phyloP scores from a whole-genome alignment of 306 rosid species.

The Senna siamea region DNA sequence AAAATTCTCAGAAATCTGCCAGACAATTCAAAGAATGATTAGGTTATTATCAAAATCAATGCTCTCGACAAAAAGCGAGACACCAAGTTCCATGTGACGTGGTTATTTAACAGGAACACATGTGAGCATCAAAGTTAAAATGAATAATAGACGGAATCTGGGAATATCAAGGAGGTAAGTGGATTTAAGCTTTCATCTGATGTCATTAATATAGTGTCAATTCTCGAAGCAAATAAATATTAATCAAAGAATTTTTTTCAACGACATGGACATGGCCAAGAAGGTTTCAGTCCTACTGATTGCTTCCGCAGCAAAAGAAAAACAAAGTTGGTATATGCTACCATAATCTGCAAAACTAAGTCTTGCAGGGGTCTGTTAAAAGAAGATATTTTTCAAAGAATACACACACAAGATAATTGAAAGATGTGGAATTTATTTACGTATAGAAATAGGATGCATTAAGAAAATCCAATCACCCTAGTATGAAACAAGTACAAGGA shows the following conservation, averaged over 20 bases:
- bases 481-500: background rate
- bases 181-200: slow-evolving; percentile 6
- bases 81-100: background rate
- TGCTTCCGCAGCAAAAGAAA: no score
- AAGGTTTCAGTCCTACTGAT: background rate
- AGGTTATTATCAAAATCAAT: background rate
- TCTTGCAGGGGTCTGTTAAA: no score
- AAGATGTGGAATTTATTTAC: background rate
- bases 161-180: background rate
- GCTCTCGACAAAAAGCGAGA: background rate
- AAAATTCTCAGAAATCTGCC: background rate
- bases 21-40: background rate
- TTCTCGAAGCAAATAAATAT: background rate
- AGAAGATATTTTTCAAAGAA: no score
- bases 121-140: background rate
- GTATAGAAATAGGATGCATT: background rate
- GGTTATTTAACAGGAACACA: background rate
- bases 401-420: no score
- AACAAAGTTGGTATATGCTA: no score
- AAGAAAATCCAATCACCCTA: background rate
- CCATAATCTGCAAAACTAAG: no score
- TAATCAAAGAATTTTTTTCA: slow-evolving; percentile 11
- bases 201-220: background rate
- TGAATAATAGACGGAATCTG: background rate
- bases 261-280: background rate